A percentile compares a stretch with the other conserved stretches of the same genome.
Conservation (phyloP, 768 basidiomycete genomes). For the Russula olivacea region DNA sequence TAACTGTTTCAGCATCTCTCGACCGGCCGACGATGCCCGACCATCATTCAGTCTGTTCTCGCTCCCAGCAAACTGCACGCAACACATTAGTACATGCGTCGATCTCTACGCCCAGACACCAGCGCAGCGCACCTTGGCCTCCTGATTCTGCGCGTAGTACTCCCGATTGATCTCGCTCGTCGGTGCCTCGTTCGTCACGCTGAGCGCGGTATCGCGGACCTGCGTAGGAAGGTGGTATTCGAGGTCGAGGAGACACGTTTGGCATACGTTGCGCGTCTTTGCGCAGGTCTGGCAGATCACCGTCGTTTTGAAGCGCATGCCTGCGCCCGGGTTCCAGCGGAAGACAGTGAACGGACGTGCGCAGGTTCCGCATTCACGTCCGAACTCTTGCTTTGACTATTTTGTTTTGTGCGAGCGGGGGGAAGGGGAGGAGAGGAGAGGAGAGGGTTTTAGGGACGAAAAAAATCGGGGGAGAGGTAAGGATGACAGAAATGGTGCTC, state of each 20-base stretch:
- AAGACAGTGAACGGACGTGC: conserved; percentile 96
- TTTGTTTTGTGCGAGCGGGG: background rate
- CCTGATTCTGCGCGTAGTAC: conserved; percentile 91
- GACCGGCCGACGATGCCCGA: conserved; percentile 70
- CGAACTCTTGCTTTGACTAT: conserved; percentile 96
- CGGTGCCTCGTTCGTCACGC: conserved; percentile 78
- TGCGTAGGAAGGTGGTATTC: conserved; percentile 96
- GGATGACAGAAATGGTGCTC: conserved; percentile 26
- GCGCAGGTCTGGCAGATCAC: conserved; percentile 97
- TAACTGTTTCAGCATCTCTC: conserved; percentile 94
- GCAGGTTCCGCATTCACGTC: conserved; percentile 94
- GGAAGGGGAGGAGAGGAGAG: background rate
- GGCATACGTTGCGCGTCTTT: conserved; percentile 94
- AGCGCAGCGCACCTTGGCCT: conserved; percentile 60
- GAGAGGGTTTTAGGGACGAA: background rate
- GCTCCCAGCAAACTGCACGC: conserved; percentile 52
- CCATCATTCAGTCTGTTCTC: conserved; percentile 58
- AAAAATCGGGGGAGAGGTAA: background rate
- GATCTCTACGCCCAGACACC: background rate
- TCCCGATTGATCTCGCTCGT: conserved; percentile 97
- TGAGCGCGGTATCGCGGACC: conserved; percentile 93
- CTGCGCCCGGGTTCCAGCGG: conserved; percentile 95
- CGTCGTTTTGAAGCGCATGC: conserved; percentile 92
- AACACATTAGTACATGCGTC: no score
- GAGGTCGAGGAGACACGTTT: conserved; percentile 93